Percentiles rank a stretch among this genome's conserved stretches.
These are phyloP conservation scores for Fusarium veterinarium DNA, from an alignment of 2,329 filamentous ascomycete genomes.

Conservation along the genomic window DNA sequence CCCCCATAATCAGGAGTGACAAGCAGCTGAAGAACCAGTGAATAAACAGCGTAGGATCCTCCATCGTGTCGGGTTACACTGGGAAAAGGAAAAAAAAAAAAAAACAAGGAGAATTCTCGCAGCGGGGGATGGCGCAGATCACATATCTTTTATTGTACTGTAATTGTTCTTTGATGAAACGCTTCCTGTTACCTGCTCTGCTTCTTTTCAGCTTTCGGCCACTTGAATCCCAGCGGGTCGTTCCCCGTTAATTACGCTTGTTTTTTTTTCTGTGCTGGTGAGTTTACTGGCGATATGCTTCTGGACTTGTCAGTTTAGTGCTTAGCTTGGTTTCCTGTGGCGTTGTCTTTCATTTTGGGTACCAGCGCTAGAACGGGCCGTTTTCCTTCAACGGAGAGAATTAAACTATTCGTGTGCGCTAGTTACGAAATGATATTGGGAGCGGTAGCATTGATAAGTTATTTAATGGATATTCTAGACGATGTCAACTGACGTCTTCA, in stretches of 20 bases:
- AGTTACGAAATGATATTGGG: neutral
- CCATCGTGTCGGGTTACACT: neutral
- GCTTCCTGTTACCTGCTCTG: neutral
- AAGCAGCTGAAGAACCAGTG: slow-evolving; percentile 9
- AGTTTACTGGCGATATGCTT: neutral
- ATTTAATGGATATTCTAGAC: too few species aligned
- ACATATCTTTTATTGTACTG: neutral
- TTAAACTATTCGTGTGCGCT: neutral
- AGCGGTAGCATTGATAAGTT: neutral
- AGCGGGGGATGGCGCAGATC: neutral
- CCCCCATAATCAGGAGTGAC: neutral
- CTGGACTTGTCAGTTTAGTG: neutral
- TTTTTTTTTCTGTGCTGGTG: neutral
- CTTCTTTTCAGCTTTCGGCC: neutral
- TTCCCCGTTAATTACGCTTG: neutral
- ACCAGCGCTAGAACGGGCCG: neutral
- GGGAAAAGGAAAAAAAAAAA: neutral
- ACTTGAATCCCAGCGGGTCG: neutral
- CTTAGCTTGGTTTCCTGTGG: neutral
- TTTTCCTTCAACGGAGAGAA: neutral
- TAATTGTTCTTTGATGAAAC: neutral
- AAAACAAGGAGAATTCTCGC: neutral
- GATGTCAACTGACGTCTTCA: neutral
- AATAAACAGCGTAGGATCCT: slow-evolving; percentile 1
- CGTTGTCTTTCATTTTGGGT: neutral